Evolutionary conservation across 2,329 filamentous ascomycete species (phyloP), one percentile per base, ranked within the genome.

Genomic region (Aspergillus felis): DNA sequence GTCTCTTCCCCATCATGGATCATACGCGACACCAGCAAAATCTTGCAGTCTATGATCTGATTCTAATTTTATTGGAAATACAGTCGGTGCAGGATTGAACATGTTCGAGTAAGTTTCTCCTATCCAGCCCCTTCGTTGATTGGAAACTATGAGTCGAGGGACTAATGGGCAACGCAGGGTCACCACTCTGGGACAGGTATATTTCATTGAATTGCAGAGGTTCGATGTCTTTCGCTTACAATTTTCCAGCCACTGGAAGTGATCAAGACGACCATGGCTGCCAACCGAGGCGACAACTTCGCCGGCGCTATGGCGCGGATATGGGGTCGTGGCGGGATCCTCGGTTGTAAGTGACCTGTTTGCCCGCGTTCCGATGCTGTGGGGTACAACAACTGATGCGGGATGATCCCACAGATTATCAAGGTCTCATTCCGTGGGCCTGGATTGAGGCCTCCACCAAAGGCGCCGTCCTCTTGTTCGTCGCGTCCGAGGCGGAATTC

Each of bases 371-470:
- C 60, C 53, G 61, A 55, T 49, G 57, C 53, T 51, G 59, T 60
- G 56, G 57, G 61, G 56, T 54, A 58, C 61, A 49, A 51, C 51
- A 42, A 53, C 47, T 65, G 55, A 66, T 57, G 46, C 53, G 53
- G 35, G 32, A 57, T 61, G 44, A 35, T 55, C 32, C 4, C 58
- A 35, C 58, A 97, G 93, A 97, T 83, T 99, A 97, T 84, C 94
- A 99, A 84, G 94, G 94, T 78, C 90, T 99, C 70, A 97, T 99
- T 76, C 94, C 94, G 64, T 97, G 93, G 93, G 94, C 94, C 78
- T 99, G 94, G 94, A 97, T 99, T 81, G 94, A 99, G 85, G 94
- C 94, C 75, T 97, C 93, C 73, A 97, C 94, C 80, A 99, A 99
- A 82, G 94, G 94, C 76, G 94, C 94, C 70, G 94, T 99, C 69